Evolutionary conservation across 768 basidiomycete species (phyloP).

Genomic region (Leccinellum luteum): DNA sequence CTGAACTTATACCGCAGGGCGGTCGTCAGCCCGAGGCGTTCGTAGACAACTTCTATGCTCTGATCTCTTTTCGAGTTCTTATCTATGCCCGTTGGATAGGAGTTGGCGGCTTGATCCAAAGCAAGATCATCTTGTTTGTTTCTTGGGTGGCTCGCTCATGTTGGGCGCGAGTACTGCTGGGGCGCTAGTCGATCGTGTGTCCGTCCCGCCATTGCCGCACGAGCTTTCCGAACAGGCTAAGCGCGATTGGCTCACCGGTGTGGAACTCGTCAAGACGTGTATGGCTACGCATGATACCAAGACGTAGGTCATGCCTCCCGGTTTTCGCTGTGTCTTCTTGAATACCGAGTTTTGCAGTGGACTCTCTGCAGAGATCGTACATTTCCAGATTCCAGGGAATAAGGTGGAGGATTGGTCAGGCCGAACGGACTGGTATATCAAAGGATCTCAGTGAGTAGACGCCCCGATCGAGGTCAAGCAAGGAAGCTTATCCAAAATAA

Average conservation of each 20-base stretch:
- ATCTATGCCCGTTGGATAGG: slow-evolving; percentile 34
- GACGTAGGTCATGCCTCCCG: slow-evolving; percentile 53
- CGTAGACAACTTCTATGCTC: slow-evolving; percentile 12
- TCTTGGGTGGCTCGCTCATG: slow-evolving; percentile 89
- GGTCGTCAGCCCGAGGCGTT: slow-evolving; percentile 33
- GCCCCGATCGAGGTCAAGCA: not conserved
- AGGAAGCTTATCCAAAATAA: slow-evolving; percentile 1
- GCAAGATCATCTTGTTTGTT: slow-evolving; percentile 96
- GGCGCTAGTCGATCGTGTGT: slow-evolving; percentile 49
- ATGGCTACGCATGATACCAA: slow-evolving; percentile 81
- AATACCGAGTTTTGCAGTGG: slow-evolving; percentile 46
- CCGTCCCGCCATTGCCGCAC: slow-evolving; percentile 62
- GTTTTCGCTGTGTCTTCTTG: not conserved
- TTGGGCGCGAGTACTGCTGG: slow-evolving; percentile 79
- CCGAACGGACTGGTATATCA: slow-evolving; percentile 85
- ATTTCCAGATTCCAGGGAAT: slow-evolving; percentile 71
- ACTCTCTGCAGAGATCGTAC: slow-evolving; percentile 84
- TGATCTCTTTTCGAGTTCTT: slow-evolving; percentile 6
- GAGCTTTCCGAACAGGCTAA: slow-evolving; percentile 60
- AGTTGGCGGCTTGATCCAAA: slow-evolving; percentile 78
- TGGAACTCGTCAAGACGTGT: slow-evolving; percentile 83
- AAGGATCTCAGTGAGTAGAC: slow-evolving; percentile 59
- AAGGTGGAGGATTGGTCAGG: slow-evolving; percentile 42
- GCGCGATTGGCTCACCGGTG: slow-evolving; percentile 82
- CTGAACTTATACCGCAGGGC: slow-evolving; percentile 71